Evolutionary conservation across 1,139 yeast genomes (phyloP).

Genomic region (Meyerozyma smithsonii): DNA sequence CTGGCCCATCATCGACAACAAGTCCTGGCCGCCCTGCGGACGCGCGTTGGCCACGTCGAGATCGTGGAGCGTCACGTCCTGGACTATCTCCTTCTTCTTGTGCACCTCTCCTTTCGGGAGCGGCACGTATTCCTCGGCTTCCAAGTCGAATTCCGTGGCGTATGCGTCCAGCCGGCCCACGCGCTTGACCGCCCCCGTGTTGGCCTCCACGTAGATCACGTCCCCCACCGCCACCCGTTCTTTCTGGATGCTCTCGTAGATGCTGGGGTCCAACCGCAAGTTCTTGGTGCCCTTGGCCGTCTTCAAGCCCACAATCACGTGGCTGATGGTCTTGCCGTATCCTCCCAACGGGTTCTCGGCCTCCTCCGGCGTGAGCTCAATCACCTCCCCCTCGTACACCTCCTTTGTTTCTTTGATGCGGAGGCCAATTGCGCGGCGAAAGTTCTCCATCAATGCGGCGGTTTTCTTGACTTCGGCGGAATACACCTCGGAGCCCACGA

Average conservation of each 20-base stretch:
- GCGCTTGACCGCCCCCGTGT: slow-evolving; percentile 95
- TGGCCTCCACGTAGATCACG: slow-evolving; percentile 93
- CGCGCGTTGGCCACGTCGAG: slow-evolving; percentile 93
- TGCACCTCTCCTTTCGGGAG: slow-evolving; percentile 98
- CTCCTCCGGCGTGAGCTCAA: slow-evolving; percentile 94
- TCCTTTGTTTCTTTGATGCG: slow-evolving; percentile 96
- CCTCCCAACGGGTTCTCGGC: slow-evolving; percentile 97
- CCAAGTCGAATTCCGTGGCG: slow-evolving; percentile 96
- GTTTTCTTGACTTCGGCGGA: slow-evolving; percentile 98
- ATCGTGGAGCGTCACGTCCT: slow-evolving; percentile 94
- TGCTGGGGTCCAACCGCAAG: slow-evolving; percentile 87
- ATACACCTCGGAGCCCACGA: slow-evolving; percentile 91
- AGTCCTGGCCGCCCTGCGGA: slow-evolving; percentile 99
- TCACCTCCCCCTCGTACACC: slow-evolving; percentile 97
- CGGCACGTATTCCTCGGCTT: slow-evolving; percentile 98
- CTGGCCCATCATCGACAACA: slow-evolving; percentile 98
- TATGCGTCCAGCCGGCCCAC: slow-evolving; percentile 98
- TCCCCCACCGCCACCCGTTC: slow-evolving; percentile 95
- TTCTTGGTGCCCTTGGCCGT: slow-evolving; percentile 95
- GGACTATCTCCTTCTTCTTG: slow-evolving; percentile 96
- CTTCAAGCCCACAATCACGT: slow-evolving; percentile 90
- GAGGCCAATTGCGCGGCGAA: slow-evolving; percentile 92
- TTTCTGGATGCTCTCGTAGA: slow-evolving; percentile 92
- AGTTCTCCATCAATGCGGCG: slow-evolving; percentile 94
- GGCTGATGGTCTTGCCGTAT: slow-evolving; percentile 93